Conservation (phyloP, 352 stramenopile species). For the Phytopythium sindhum region DNA sequence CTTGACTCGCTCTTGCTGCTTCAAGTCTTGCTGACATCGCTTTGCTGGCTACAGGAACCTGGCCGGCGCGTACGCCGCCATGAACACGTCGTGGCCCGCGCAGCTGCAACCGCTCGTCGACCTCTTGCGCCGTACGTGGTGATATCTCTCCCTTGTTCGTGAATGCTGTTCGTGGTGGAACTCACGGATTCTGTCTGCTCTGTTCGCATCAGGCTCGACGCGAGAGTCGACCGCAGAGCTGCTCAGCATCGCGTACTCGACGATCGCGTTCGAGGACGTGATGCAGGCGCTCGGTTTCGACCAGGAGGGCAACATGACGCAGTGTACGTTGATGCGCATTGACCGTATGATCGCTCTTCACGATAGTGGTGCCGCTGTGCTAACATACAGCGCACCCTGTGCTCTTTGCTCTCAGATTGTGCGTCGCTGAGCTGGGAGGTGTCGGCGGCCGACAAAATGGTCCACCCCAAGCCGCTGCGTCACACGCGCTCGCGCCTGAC, state of each 20-base stretch:
- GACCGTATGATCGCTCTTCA: not conserved
- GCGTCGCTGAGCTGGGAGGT: conserved; percentile 46
- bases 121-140: conserved; percentile 42
- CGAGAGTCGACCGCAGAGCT: conserved; percentile 45
- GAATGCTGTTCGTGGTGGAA: not conserved
- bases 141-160: not conserved
- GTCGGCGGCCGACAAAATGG: conserved; percentile 23
- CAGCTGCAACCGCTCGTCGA: conserved; percentile 35
- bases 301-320: conserved; percentile 32
- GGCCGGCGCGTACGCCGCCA: conserved; percentile 42
- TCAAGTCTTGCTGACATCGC: not conserved
- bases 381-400: no score
- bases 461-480: conserved; percentile 41
- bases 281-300: conserved; percentile 46
- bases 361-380: not conserved
- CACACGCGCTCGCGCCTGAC: conserved; percentile 17
- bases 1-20: not conserved
- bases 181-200: not conserved
- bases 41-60: conserved; percentile 31
- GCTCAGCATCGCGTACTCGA: conserved; percentile 61
- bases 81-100: conserved; percentile 49
- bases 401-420: conserved; percentile 40
- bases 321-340: conserved; percentile 34
- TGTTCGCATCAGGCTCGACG: conserved; percentile 37
- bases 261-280: conserved; percentile 44